Evolutionary conservation across 176 grass and related monocot species (phyloP).

Genomic region (Aegilops bicornis): DNA sequence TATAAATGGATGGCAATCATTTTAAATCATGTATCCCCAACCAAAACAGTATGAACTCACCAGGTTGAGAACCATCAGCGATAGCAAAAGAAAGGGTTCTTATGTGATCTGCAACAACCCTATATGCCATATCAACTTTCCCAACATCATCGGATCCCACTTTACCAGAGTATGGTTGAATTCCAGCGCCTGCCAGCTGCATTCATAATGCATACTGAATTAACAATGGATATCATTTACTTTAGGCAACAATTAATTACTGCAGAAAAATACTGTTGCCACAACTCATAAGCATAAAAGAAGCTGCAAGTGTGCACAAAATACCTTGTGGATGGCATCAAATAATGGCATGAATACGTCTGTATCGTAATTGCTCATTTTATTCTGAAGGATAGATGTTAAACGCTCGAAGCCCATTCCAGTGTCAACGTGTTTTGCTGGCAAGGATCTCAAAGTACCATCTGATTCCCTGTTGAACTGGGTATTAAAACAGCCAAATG

Average conservation of each 20-base stretch:
- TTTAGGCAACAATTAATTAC: not conserved
- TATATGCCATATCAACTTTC: constrained; percentile 97
- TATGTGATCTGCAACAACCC: constrained; percentile 97
- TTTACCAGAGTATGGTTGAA: constrained; percentile 65
- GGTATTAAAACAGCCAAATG: constrained; percentile 1
- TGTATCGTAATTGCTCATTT: constrained; percentile 98
- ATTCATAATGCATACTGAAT: constrained; percentile 26
- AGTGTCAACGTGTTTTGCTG: constrained; percentile 92
- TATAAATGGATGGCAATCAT: not conserved
- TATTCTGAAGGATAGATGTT: constrained; percentile 93
- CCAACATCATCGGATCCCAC: constrained; percentile 76
- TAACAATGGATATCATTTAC: constrained; percentile 16
- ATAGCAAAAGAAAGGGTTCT: constrained; percentile 89
- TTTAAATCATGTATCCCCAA: constrained; percentile 4
- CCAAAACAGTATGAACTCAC: constrained; percentile 37
- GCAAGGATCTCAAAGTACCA: constrained; percentile 68
- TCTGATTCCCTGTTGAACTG: constrained; percentile 89
- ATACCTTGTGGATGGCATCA: constrained; percentile 83
- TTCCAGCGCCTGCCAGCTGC: constrained; percentile 60
- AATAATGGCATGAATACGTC: constrained; percentile 87
- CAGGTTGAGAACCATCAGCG: constrained; percentile 90
- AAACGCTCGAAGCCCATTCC: constrained; percentile 89
- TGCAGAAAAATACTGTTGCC: not conserved
- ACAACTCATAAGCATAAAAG: constrained; percentile 1
- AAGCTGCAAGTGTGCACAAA: constrained; percentile 19